These are phyloP conservation scores for Pholiota adiposa DNA, from an alignment of 1,284 basidiomycete genomes.

Conservation along the genomic window DNA sequence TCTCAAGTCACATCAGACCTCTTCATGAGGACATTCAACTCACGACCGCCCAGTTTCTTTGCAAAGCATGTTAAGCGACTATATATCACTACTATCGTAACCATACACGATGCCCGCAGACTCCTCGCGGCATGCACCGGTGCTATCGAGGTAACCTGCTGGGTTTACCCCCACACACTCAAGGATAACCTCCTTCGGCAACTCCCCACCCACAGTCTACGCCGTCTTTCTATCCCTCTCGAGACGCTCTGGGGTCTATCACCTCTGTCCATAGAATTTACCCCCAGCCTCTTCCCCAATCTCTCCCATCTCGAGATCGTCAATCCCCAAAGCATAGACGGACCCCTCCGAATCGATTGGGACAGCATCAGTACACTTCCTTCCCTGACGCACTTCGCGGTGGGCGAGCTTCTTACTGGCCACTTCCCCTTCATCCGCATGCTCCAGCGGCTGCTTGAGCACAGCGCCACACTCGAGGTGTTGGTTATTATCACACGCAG, in stretches of 20 bases:
- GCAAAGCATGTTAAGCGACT: slow-evolving; percentile 30
- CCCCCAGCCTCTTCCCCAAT: slow-evolving; percentile 24
- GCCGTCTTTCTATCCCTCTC: slow-evolving; percentile 29
- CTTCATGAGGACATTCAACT: slow-evolving; percentile 31
- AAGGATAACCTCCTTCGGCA: slow-evolving; percentile 17
- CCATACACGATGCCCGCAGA: slow-evolving; percentile 20
- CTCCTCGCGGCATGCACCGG: slow-evolving; percentile 30
- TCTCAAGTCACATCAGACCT: slow-evolving; percentile 14
- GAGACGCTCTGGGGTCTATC: slow-evolving; percentile 23
- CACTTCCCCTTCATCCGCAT: slow-evolving; percentile 25
- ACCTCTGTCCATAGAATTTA: slow-evolving; percentile 10
- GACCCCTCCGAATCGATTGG: slow-evolving; percentile 27
- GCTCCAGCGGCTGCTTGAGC: slow-evolving; percentile 24
- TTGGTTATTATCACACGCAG: slow-evolving; percentile 32
- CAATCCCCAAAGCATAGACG: slow-evolving; percentile 21
- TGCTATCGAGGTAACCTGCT: slow-evolving; percentile 27
- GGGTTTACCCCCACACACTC: slow-evolving; percentile 22
- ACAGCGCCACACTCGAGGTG: slow-evolving; percentile 23
- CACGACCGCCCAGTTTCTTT: slow-evolving; percentile 32
- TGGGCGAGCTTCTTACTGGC: slow-evolving; percentile 28
- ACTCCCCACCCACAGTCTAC: slow-evolving; percentile 20
- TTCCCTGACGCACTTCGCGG: slow-evolving; percentile 34
- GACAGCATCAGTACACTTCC: slow-evolving; percentile 29
- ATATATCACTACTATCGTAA: slow-evolving; percentile 27
- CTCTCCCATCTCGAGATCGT: slow-evolving; percentile 39